Evolutionary conservation across 768 basidiomycete species (phyloP).

Genomic region (Podaxis carcinomalis): DNA sequence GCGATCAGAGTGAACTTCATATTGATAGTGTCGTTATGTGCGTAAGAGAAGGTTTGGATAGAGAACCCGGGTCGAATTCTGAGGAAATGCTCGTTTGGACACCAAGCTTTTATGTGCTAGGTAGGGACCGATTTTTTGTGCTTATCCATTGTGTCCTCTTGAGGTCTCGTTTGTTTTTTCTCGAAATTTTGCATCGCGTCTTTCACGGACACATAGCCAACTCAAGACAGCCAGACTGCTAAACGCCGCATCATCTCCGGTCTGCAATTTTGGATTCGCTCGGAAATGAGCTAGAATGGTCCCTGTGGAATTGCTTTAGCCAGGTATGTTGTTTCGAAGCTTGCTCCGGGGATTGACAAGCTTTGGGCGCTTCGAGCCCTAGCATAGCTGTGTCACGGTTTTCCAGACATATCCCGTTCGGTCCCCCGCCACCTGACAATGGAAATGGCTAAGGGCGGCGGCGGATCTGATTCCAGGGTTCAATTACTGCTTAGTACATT

Average conservation of each 20-base stretch:
- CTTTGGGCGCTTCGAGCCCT: background rate
- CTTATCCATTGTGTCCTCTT: background rate
- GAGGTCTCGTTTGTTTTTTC: background rate
- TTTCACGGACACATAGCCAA: background rate
- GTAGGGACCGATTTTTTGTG: background rate
- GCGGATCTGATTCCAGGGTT: background rate
- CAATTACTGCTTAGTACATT: background rate
- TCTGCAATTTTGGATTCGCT: background rate
- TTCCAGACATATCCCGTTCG: background rate
- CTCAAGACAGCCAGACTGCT: background rate
- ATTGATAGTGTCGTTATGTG: background rate
- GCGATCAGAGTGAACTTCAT: background rate
- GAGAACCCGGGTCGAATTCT: background rate
- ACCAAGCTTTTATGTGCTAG: background rate
- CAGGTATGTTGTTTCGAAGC: background rate
- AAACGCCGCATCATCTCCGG: background rate
- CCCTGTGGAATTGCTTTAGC: background rate
- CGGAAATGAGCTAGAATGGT: background rate
- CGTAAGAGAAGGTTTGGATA: background rate
- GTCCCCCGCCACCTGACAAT: background rate
- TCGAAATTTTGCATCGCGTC: background rate
- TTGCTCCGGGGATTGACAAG: background rate
- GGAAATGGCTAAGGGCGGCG: background rate
- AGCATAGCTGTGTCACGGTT: background rate
- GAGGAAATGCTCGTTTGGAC: background rate